Evolutionary conservation across 192 early-diverging fungal genomes (phyloP), one percentile per base, ranked within the genome.

Genomic region (Dissophora globulifera): DNA sequence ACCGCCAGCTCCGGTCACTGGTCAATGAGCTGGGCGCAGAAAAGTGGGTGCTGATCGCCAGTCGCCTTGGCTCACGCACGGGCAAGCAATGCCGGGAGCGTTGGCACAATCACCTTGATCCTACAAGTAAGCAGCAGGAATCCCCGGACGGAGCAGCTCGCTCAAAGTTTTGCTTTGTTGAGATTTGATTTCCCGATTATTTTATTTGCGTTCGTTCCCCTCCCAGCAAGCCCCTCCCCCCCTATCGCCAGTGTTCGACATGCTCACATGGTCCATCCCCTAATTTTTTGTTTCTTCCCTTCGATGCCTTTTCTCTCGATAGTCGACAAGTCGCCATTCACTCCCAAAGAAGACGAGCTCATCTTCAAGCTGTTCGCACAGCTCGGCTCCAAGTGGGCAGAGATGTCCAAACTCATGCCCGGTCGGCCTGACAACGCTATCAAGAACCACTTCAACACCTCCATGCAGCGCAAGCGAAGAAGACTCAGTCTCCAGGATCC

Each of bases 401-500:
- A 76, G 50, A 76, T 76, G 72, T 66, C 72, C 11, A 76, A 76
- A 19, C 55, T 67, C 5, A 76, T 76, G 71, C 71, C 71, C 13
- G 72, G 72, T 22, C 56, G 72, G 15, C 72, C 72, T 1, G 72
- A 76, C 13, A 76, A 76, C 35, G 72, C 72, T 12, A 76, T 76
- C 49, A 76, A 76, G 47, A 76, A 76, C 30, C 72, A 76, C 25
- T 76, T 76, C 63, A 76, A 76, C 58, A 76, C 72, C 11, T 67
- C 72, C 16, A 76, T 76, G 72, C 72, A 76, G 49, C 72, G 72
- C 35, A 76, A 76, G 64, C 56, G 64, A 5, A 76, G 72, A 43
- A 12, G 72, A 35, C 62, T 75, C 33, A 66, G 62, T 48, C 57
- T 75, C 11, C 71, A 75, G 31, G 71, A 75, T 19, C 62, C 71